These are phyloP conservation scores for Lipomyces starkeyi DNA, from an alignment of 805 yeast genomes.

Conservation along the genomic window DNA sequence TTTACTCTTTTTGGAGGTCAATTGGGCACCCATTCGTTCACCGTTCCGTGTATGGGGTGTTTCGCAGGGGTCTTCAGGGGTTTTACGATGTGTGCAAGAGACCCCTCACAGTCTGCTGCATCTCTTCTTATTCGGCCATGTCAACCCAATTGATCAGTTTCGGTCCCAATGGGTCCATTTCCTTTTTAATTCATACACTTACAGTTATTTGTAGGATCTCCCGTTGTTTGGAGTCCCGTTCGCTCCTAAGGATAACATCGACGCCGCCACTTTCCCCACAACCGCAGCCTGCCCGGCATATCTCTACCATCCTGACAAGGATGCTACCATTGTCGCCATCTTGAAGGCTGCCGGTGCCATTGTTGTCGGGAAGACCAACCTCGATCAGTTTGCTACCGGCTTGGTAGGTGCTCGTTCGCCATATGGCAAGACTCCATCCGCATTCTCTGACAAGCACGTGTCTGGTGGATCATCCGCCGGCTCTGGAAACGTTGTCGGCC, in stretches of 20 bases:
- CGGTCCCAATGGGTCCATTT: neutral
- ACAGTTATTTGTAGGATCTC: slow-evolving; percentile 34
- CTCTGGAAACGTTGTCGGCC: slow-evolving; percentile 87
- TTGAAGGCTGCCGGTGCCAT: slow-evolving; percentile 91
- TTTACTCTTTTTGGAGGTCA: neutral
- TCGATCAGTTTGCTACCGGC: slow-evolving; percentile 98
- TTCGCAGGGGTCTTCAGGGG: too few species aligned
- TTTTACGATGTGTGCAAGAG: neutral
- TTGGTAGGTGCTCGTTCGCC: slow-evolving; percentile 95
- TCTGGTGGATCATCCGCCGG: slow-evolving; percentile 97
- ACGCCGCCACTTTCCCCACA: slow-evolving; percentile 78
- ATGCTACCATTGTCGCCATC: slow-evolving; percentile 75
- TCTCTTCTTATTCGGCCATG: too few species aligned
- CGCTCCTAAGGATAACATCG: slow-evolving; percentile 94
- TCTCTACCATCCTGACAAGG: slow-evolving; percentile 68
- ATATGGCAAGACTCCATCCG: slow-evolving; percentile 85
- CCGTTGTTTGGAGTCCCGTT: slow-evolving; percentile 93
- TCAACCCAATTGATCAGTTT: too few species aligned
- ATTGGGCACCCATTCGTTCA: neutral
- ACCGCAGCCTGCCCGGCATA: slow-evolving; percentile 96
- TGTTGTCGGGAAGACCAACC: slow-evolving; percentile 88
- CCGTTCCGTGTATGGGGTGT: neutral
- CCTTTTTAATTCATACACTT: slow-evolving; percentile 3
- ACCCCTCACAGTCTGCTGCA: neutral
- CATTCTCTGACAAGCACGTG: slow-evolving; percentile 77